Conservation (phyloP, 2,329 filamentous ascomycete genomes). For the Aspergillus niger region DNA sequence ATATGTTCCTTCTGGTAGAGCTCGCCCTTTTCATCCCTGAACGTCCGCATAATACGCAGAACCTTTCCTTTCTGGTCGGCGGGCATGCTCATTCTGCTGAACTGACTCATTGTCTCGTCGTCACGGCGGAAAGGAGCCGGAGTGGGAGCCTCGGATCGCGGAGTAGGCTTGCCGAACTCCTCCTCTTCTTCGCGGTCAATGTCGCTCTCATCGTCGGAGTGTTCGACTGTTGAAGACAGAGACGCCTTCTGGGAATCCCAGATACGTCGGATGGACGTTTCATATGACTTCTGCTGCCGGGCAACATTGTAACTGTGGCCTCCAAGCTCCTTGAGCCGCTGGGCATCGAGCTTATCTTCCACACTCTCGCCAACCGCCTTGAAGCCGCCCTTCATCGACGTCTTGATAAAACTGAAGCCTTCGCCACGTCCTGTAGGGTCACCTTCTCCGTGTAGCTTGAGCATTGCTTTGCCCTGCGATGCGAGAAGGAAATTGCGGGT, state of each 20-base stretch:
- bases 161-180: slow-evolving; percentile 57
- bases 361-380: slow-evolving; percentile 86
- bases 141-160: slow-evolving; percentile 67
- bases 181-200: slow-evolving; percentile 56
- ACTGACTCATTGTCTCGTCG: slow-evolving; percentile 80
- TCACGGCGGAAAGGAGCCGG: slow-evolving; percentile 56
- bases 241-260: slow-evolving; percentile 86
- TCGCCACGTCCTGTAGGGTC: slow-evolving; percentile 92
- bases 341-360: slow-evolving; percentile 81
- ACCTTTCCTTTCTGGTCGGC: slow-evolving; percentile 67
- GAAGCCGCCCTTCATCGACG: slow-evolving; percentile 98
- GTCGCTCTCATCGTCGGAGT: slow-evolving; percentile 73
- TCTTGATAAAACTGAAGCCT: slow-evolving; percentile 95
- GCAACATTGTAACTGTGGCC: slow-evolving; percentile 98
- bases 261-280: slow-evolving; percentile 85
- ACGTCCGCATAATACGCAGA: slow-evolving; percentile 72
- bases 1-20: slow-evolving; percentile 60
- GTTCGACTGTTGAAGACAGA: slow-evolving; percentile 71
- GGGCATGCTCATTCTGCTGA: slow-evolving; percentile 69
- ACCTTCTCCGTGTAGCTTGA: slow-evolving; percentile 89
- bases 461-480: slow-evolving; percentile 92
- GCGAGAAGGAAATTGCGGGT: slow-evolving; percentile 96
- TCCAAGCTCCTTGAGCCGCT: slow-evolving; percentile 66
- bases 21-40: slow-evolving; percentile 65
- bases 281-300: slow-evolving; percentile 87